A percentile compares a stretch with the other conserved stretches of the same genome.
These are phyloP conservation scores for Nepenthes alata DNA, from an alignment of 179 eudicot genomes.

Conservation along the genomic window DNA sequence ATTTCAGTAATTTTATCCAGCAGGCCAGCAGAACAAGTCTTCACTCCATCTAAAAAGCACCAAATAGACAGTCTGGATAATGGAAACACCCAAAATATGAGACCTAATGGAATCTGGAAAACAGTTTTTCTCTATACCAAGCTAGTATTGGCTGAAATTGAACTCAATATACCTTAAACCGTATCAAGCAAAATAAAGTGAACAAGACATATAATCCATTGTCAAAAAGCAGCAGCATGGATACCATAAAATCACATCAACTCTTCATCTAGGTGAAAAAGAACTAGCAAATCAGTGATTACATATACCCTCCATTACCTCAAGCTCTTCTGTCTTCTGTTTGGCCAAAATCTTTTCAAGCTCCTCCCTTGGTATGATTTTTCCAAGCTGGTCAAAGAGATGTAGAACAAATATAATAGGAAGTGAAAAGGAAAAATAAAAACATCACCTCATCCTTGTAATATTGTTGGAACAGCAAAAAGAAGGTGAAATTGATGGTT, in stretches of 20 bases:
- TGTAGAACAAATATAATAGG: constrained; percentile 4
- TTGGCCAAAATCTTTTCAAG: constrained; percentile 59
- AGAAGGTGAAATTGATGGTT: neutral
- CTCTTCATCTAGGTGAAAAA: neutral
- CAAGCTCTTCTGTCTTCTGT: constrained; percentile 62
- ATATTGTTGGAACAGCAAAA: neutral
- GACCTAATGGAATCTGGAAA: too few species aligned
- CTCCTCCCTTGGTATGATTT: constrained; percentile 74
- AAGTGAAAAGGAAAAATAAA: constrained; percentile 1
- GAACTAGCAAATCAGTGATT: neutral
- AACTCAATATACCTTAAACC: too few species aligned
- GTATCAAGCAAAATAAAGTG: too few species aligned
- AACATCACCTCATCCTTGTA: neutral
- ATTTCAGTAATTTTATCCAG: too few species aligned
- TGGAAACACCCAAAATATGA: too few species aligned
- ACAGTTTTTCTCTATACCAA: too few species aligned
- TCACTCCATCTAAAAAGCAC: too few species aligned
- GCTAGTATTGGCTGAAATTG: too few species aligned
- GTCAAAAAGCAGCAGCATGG: neutral
- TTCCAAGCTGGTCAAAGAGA: constrained; percentile 54
- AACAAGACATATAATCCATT: too few species aligned
- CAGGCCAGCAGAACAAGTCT: too few species aligned
- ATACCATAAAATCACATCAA: neutral
- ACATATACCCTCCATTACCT: constrained; percentile 32
- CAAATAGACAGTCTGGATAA: too few species aligned